Base-by-base conservation (phyloP, 441 rosid species). In the Flueggea neowawraea region DNA sequence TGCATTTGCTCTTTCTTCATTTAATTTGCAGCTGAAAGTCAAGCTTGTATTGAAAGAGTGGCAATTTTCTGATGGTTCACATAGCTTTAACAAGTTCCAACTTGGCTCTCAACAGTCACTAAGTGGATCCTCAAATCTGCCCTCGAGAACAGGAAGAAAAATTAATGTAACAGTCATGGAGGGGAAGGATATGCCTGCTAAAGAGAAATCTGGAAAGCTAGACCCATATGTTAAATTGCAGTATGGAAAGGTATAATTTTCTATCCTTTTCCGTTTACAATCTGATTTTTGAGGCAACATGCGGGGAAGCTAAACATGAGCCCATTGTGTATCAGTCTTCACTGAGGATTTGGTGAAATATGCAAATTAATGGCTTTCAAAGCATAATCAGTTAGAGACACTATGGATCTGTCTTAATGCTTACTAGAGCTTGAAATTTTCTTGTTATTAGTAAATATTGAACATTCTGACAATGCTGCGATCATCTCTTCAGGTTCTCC, bases 1-100 rank as follows among this genome's bases (percentile, higher is more conserved):
- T 22, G 32, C 7, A 22, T 10, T 31, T 8, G 12, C 31, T 53
- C 15, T 55, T 56, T 39, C 9, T 69, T 12, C 2, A 14, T 31
- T 31, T 68, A 43, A 41, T 53, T 69, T 66, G 61, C 83, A 91
- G 99, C 79, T 95, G 80, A 82, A 80, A 0, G 94, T 95, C 50
- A 77, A 68, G 82, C 84, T 95, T 62, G 77, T 91, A 58, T 43
- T 95, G 62, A 89, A 95, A 76, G 99, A 91, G 70, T 95, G 99
- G 97, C 97, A 88, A 73, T 95, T 86, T 78, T 84, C 97, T 31
- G 97, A 88, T 45, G 94, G 99, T 53, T 86, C 97, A 22, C 85
- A 84, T 76, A 87, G 83, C 77, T 74, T 75, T 71, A 82, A 75
- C 76, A 77, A 81, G 62, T 63, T 58, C 45, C 66, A 31, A 12